Evolutionary conservation across 345 rosid species (phyloP), one percentile per base, ranked within the genome.

Genomic region (Adansonia digitata): DNA sequence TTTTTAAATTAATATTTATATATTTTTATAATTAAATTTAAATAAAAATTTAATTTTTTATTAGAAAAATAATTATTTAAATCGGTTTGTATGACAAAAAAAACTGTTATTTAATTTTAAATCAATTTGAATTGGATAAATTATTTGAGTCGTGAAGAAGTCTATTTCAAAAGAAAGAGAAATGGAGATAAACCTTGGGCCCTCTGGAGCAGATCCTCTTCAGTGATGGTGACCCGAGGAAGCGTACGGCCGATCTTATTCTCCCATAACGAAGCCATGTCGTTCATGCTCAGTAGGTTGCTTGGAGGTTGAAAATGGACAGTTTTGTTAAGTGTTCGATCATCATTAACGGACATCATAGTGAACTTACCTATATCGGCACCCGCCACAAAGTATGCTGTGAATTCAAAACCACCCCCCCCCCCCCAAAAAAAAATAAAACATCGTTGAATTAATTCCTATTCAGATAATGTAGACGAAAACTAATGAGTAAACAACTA

Each of bases 381-480:
- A 0, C 86, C 86, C 5, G 69, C 82, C 10, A 83, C 82, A 70
- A 83, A 83, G 56, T 78, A 83, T 10, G 84, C 82, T 83, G 80
- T 10, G 18, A 18, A 22, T 45, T 46, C 14, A 57, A n/a, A n/a
- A n/a, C 34, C 29, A 69, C 17, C n/a, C n/a, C n/a, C n/a, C n/a
- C n/a, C n/a, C n/a, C n/a, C n/a, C n/a, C n/a, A n/a, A n/a, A n/a
- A n/a, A n/a, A n/a, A n/a, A n/a, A n/a, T n/a, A n/a, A n/a, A 69
- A 22, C 7, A 39, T 20, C 8, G 8, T n/a, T n/a, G 7, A 20
- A 64, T n/a, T n/a, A 24, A 26, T 17, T 13, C 51, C 7, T 5
- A 22, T 1, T 64, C 8, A 39, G 29, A 0, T 29, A 3, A 37
- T n/a, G 68, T 59, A 5, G 10, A 29, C 2, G 37, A 29, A 57